Evolutionary conservation across 495 filamentous ascomycete species (phyloP), one percentile per base, ranked within the genome.

Genomic region (Hypoxylon perforatum): DNA sequence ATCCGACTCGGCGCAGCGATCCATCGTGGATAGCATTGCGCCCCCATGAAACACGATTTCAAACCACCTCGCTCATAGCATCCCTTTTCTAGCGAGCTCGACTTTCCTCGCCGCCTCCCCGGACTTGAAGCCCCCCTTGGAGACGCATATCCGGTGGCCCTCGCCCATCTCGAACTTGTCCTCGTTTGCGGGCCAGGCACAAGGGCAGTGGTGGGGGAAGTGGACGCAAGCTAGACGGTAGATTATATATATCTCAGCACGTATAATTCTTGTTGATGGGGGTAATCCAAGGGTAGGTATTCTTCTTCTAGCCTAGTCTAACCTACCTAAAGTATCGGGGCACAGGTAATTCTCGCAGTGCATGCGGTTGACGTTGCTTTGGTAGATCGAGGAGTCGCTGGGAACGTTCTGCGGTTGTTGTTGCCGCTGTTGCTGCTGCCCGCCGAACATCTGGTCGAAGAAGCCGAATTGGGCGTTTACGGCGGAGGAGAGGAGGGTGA

Each of bases 201-300:
- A 97, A 6, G 93, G 93, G 75, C 93, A 97, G 78, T 97, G 93
- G 76, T 96, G 93, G 7, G 93, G 93, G 82, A 96, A 92, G 73
- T 91, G 88, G 1, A 97, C 93, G 80, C 93, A 97, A 5, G 92
- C 89, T 82, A 39, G 17, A n/a, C 23, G 19, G 12, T 42, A 0
- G 14, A 4, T 18, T 45, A 12, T 35, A 17, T 18, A 19, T 5
- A 33, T 33, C 30, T 33, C 30, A 33, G 30, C 7, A 33, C 30
- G 3, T 28, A 8, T 28, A 28, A 28, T 28, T 28, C 25, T 28
- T 28, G 8, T 28, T n/a, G n/a, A n/a, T n/a, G n/a, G n/a, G n/a
- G n/a, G n/a, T n/a, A n/a, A n/a, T n/a, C n/a, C n/a, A n/a, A n/a
- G n/a, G n/a, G n/a, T n/a, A n/a, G n/a, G n/a, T n/a, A n/a, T n/a